Evolutionary conservation across 345 rosid species (phyloP), one percentile per base, ranked within the genome.

Genomic region (Xanthoceras sorbifolium): DNA sequence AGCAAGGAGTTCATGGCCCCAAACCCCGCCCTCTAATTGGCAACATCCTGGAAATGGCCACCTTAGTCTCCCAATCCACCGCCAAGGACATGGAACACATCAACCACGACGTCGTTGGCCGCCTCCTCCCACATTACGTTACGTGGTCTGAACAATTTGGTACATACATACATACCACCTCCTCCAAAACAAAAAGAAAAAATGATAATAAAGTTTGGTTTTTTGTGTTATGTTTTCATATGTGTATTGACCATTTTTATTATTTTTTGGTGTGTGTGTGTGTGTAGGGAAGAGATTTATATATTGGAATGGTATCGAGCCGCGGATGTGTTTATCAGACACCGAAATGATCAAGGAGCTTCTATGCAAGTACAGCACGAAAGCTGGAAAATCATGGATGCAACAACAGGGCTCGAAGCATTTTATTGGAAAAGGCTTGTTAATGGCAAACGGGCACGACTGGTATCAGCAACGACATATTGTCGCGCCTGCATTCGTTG

Each of bases 1-100:
- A 80, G 83, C 99, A 96, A 89, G 99, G 97, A 0, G 94, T 96
- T 78, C 87, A 84, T 82, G 99, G 99, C 48, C 99, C 99, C 7
- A 81, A 80, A 23, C 94, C 98, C 28, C 86, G 90, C 44, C 86
- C 83, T 60, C 83, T 96, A 11, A 86, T 88, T 29, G 98, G 98
- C 25, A 93, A 96, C 93, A 86, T 96, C 77, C 36, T 79, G n/a
- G 95, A 93, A 36, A 82, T 91, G 81, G 79, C 91, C 62, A 57
- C 87, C n/a, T 84, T 93, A 23, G 79, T 91, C 63, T 84, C 97
- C 50, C 77, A 84, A 15, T 85, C 99, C 0, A 82, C 92, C 80
- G 81, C 97, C 69, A 66, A 69, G 3, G 94, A 91, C 77, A 86
- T 88, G 86, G 85, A 86, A 32, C 73, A 74, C 69, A 85, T 96